phyloP scores from a whole-genome alignment of 129 eudicot genomes.

The Pittosporum tobira region DNA sequence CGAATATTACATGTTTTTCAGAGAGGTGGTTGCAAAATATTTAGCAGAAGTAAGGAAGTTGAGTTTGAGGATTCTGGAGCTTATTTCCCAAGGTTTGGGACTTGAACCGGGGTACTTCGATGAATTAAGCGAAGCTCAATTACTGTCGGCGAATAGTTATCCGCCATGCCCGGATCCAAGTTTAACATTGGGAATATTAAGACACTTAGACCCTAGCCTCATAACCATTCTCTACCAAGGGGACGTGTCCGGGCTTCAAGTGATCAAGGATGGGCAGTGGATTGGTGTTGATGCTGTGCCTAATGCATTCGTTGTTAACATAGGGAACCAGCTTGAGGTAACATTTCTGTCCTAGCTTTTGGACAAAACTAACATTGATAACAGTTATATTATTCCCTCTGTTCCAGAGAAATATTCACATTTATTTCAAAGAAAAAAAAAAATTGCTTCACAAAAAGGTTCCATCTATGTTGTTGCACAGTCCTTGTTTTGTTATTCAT shows the following conservation, averaged over 20 bases:
- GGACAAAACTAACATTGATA: no score
- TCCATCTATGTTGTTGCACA: no score
- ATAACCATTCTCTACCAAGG: slow-evolving; percentile 43
- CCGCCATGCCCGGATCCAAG: slow-evolving; percentile 89
- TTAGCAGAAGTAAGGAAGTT: slow-evolving; percentile 31
- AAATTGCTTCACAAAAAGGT: no score
- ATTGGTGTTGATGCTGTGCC: slow-evolving; percentile 19
- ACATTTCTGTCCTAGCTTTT: not conserved
- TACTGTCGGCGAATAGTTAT: slow-evolving; percentile 44
- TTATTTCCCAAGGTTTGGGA: slow-evolving; percentile 63
- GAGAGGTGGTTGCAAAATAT: slow-evolving; percentile 45
- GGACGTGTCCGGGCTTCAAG: slow-evolving; percentile 49
- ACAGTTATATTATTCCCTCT: no score
- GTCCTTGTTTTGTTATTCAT: no score
- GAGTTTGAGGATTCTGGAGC: slow-evolving; percentile 44
- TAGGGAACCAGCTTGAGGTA: slow-evolving; percentile 22
- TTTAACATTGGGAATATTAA: slow-evolving; percentile 46
- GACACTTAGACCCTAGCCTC: slow-evolving; percentile 54
- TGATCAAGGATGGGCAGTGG: slow-evolving; percentile 27
- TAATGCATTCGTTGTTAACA: slow-evolving; percentile 26
- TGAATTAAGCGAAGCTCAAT: slow-evolving; percentile 35
- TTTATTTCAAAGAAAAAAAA: no score
- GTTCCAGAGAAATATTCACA: no score
- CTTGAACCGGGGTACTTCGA: slow-evolving; percentile 39
- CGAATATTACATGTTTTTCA: slow-evolving; percentile 3